Conservation (phyloP, 176 grass and related monocot species). For the Miscanthus lutarioriparius region DNA sequence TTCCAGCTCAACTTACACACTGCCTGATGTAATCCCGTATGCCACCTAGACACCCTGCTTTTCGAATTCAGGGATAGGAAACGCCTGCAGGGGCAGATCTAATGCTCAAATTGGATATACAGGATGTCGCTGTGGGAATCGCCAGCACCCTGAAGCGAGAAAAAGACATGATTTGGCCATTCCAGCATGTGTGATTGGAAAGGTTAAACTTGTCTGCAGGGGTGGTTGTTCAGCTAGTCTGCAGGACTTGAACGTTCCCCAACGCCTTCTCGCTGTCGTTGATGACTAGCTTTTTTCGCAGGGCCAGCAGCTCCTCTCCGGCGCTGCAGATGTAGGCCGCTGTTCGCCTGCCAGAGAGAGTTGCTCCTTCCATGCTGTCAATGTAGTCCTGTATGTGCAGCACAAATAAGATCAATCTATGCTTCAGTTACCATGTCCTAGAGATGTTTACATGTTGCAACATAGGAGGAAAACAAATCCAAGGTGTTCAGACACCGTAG, state of each 20-base stretch:
- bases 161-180: constrained; percentile 7
- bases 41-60: constrained; percentile 53
- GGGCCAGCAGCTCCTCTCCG: constrained; percentile 62
- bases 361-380: constrained; percentile 99
- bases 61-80: constrained; percentile 17
- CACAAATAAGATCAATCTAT: not conserved
- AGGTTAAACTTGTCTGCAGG: constrained; percentile 53
- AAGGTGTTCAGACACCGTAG: not conserved
- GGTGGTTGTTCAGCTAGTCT: constrained; percentile 47
- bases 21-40: constrained; percentile 90
- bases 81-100: constrained; percentile 13
- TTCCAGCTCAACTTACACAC: constrained; percentile 36
- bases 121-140: constrained; percentile 33
- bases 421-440: not conserved
- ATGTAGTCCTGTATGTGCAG: constrained; percentile 95
- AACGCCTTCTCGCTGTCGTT: constrained; percentile 20
- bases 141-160: not conserved
- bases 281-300: constrained; percentile 64
- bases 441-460: not conserved
- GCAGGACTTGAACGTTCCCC: constrained; percentile 40
- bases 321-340: constrained; percentile 74
- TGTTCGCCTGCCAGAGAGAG: constrained; percentile 83
- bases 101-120: constrained; percentile 34
- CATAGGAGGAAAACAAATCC: not conserved
- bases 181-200: constrained; percentile 7